Conservation (phyloP, 2,329 filamentous ascomycete genomes). For the Septoria linicola region DNA sequence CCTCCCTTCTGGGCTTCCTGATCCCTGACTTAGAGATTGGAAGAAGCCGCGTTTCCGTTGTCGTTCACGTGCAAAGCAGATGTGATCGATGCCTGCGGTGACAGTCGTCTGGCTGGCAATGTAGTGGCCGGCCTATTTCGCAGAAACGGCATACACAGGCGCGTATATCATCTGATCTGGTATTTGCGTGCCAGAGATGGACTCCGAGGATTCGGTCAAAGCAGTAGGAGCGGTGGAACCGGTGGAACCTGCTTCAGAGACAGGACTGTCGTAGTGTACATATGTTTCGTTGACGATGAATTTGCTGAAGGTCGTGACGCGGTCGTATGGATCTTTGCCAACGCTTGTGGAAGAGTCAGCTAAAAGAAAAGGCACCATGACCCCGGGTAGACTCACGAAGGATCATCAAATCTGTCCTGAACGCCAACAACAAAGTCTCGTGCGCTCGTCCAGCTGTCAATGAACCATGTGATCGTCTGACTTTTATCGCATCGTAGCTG, state of each 20-base stretch:
- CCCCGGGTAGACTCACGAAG: conserved; percentile 26
- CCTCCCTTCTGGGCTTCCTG: not conserved
- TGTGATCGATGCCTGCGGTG: no score
- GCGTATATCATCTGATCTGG: conserved; percentile 15
- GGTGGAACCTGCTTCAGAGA: no score
- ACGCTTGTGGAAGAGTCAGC: conserved; percentile 26
- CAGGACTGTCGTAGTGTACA: conserved; percentile 18
- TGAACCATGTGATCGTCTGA: conserved; percentile 29
- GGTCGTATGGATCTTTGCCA: conserved; percentile 34
- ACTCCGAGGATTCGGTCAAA: no score
- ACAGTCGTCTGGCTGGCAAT: not conserved
- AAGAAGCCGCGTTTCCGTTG: not conserved
- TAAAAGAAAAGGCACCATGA: not conserved
- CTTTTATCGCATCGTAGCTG: conserved; percentile 26
- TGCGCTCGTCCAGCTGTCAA: conserved; percentile 23
- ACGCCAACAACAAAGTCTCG: conserved; percentile 30
- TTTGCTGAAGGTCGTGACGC: conserved; percentile 31
- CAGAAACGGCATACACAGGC: conserved; percentile 21
- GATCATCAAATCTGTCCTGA: conserved; percentile 33
- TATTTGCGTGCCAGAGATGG: conserved; percentile 20
- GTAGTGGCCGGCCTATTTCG: not conserved
- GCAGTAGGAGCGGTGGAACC: no score
- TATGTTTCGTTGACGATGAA: conserved; percentile 21
- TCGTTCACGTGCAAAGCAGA: not conserved
- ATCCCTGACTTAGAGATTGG: not conserved